Percentiles rank a stretch among this genome's conserved stretches.
phyloP scores from a whole-genome alignment of 371 early-diverging fungal genomes.

The Nematocida minor region DNA sequence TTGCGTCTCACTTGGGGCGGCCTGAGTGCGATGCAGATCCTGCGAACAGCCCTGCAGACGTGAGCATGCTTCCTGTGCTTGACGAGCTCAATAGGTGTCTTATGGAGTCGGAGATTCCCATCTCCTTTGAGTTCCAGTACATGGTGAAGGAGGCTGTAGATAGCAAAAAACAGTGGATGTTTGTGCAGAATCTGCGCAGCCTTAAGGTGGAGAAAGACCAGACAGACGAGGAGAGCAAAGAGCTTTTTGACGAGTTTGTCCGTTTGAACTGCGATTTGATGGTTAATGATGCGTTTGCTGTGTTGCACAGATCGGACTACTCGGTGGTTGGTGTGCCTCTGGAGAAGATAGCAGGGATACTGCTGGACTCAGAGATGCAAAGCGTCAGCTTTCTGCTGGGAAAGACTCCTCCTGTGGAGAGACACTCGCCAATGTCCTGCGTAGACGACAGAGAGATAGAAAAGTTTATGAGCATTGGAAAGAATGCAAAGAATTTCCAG shows the following conservation, averaged over 20 bases:
- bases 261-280: conserved; percentile 85
- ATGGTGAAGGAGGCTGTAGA: neutral
- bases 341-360: conserved; percentile 81
- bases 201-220: conserved; percentile 90
- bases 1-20: conserved; percentile 94
- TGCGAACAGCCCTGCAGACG: neutral
- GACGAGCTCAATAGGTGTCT: conserved; percentile 13
- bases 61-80: conserved; percentile 6
- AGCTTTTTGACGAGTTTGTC: conserved; percentile 72
- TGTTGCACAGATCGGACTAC: conserved; percentile 85
- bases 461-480: neutral
- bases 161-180: conserved; percentile 67
- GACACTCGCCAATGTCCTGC: neutral
- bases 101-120: neutral
- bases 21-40: conserved; percentile 72
- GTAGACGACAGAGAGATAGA: neutral
- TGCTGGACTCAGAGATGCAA: conserved; percentile 90
- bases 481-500: conserved; percentile 66
- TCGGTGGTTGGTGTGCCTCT: conserved; percentile 78
- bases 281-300: conserved; percentile 95
- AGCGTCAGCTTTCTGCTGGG: conserved; percentile 34
- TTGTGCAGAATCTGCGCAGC: conserved; percentile 93
- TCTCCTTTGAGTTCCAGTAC: conserved; percentile 68
- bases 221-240: conserved; percentile 30
- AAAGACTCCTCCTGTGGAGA: neutral